Percentiles rank a stretch among this genome's conserved stretches.
phyloP scores from a whole-genome alignment of 108 stramenopile genomes.

The Cyclotella atomus region DNA sequence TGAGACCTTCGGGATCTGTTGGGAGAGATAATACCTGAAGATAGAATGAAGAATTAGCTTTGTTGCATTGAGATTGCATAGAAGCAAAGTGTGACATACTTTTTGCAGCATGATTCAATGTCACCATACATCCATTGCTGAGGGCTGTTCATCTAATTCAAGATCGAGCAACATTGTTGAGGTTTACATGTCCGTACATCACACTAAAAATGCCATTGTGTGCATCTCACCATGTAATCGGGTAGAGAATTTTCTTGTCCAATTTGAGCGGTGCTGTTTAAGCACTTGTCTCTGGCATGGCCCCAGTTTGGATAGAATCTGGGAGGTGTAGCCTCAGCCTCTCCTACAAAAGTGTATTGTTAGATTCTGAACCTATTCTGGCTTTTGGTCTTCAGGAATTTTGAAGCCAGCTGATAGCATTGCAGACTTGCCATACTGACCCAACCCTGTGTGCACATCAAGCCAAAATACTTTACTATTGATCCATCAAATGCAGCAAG shows the following conservation, averaged over 20 bases:
- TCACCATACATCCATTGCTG: not conserved
- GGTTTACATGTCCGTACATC: not conserved
- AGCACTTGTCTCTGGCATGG: constrained; percentile 21
- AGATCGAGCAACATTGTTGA: not conserved
- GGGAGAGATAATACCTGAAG: not conserved
- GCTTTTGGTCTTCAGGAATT: not conserved
- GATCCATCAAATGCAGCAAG: constrained; percentile 27
- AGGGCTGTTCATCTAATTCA: not conserved
- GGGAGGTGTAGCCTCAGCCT: not conserved
- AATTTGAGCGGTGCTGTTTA: constrained; percentile 6
- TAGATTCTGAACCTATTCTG: not conserved
- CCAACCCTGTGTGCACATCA: constrained; percentile 88
- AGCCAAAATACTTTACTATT: constrained; percentile 59
- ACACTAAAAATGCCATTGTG: too few relatives aligned
- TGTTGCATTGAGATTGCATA: not conserved
- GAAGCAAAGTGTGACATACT: not conserved
- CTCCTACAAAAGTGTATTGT: constrained; percentile 7
- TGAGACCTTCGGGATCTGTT: not conserved
- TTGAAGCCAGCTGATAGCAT: constrained; percentile 22
- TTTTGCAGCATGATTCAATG: not conserved
- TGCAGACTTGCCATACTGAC: constrained; percentile 61
- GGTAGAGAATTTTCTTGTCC: not conserved
- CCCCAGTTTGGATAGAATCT: not conserved
- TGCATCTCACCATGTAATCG: not conserved
- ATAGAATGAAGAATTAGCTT: not conserved